Base-by-base conservation (phyloP, 2,329 filamentous ascomycete species). In the Neocatenulostroma microsporum region DNA sequence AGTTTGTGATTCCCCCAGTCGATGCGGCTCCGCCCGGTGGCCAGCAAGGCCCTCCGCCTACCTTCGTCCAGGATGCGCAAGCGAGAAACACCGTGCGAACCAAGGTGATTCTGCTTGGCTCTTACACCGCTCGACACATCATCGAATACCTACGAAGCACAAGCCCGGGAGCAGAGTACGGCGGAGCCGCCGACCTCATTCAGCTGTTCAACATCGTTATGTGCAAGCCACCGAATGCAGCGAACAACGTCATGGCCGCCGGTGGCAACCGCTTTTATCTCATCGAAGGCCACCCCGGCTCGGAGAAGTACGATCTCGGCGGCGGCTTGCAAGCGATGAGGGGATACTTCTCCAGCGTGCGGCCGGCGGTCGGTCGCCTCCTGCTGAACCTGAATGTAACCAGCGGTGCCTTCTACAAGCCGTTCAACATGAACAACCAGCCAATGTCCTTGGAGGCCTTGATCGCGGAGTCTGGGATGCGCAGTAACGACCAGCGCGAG, bases 311-410 rank as follows among this genome's bases (percentile, higher is more conserved):
- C 3, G 49, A 63, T 20, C 62, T 81, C 2, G 66, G 64, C 3
- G 61, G 53, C 9, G 74, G 74, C 1, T 59, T 82, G 0, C 62
- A 72, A 31, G 75, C 75, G 1, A 54, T 78, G 3, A 67, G 76
- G 27, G 78, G 78, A 0, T 82, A 74, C 56, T 80, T 73, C 49
- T 63, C 74, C 9, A 80, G 74, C 48, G 71, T 77, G 20, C 72
- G 78, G 4, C 68, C 73, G 2, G 70, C 74, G 3, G 72, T 74
- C 11, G 68, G 67, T 25, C 66, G 76, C 3, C 60, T 81, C 4
- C 51, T 82, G 1, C 54, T 81, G 10, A 82, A 82, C 39, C 61
- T 81, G 3, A 78, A 82, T 40, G 74, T 80, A 18, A 73, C 73
- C 7, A 71, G 72, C 29, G 65, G 68, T 2, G 73, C 75, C 0